A percentile compares a stretch with the other conserved stretches of the same genome.
phyloP scores from a whole-genome alignment of 192 early-diverging fungal species.

The Gigaspora rosea region DNA sequence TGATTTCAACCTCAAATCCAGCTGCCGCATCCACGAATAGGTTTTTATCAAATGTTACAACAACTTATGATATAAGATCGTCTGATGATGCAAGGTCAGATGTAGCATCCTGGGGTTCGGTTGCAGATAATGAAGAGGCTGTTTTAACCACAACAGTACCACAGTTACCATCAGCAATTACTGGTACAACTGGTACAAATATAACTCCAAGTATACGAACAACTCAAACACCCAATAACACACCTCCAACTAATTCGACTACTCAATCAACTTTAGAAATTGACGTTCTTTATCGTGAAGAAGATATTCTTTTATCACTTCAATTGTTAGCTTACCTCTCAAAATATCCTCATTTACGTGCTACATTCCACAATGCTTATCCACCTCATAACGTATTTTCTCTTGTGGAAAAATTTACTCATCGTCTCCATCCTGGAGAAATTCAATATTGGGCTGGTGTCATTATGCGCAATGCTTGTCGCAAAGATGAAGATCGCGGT shows the following conservation, averaged over 20 bases:
- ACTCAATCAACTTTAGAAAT: slow-evolving; percentile 37
- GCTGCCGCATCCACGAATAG: slow-evolving; percentile 28
- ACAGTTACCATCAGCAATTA: slow-evolving; percentile 5
- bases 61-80: slow-evolving; percentile 17
- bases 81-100: slow-evolving; percentile 34
- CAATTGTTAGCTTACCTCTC: slow-evolving; percentile 88
- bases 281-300: slow-evolving; percentile 72
- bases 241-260: slow-evolving; percentile 32
- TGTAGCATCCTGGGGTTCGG: slow-evolving; percentile 33
- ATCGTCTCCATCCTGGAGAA: slow-evolving; percentile 62
- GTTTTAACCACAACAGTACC: slow-evolving; percentile 12
- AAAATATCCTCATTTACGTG: slow-evolving; percentile 86
- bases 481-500: slow-evolving; percentile 70
- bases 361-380: slow-evolving; percentile 51
- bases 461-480: slow-evolving; percentile 80
- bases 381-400: slow-evolving; percentile 71
- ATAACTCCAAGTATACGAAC: slow-evolving; percentile 13
- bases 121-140: slow-evolving; percentile 29
- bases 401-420: slow-evolving; percentile 75
- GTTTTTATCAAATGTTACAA: slow-evolving; percentile 29
- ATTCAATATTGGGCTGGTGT: slow-evolving; percentile 76
- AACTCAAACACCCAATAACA: slow-evolving; percentile 33
- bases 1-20: slow-evolving; percentile 23
- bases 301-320: slow-evolving; percentile 79
- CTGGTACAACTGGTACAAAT: slow-evolving; percentile 12